phyloP scores from a whole-genome alignment of 2,329 filamentous ascomycete species.

The Fusarium pseudoanthophilum region DNA sequence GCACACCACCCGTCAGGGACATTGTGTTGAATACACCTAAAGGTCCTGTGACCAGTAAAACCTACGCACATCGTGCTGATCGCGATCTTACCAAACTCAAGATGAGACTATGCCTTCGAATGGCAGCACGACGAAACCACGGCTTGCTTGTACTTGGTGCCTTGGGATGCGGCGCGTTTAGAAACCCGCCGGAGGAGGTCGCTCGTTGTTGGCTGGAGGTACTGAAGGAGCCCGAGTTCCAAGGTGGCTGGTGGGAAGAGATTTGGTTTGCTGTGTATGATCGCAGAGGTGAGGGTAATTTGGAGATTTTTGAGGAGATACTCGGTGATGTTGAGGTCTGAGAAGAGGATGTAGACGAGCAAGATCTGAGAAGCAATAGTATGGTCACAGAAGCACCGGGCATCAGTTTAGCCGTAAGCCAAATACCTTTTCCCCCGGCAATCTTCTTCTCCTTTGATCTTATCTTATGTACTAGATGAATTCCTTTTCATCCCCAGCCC shows the following conservation, averaged over 20 bases:
- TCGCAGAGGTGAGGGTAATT: constrained; percentile 58
- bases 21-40: constrained; percentile 27
- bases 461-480: too few species aligned
- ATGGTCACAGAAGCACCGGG: not conserved
- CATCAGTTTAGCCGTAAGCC: not conserved
- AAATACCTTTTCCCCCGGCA: too few species aligned
- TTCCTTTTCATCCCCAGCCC: not conserved
- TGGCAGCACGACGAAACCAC: constrained; percentile 67
- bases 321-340: constrained; percentile 52
- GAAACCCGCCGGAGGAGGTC: constrained; percentile 71
- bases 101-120: constrained; percentile 69
- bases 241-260: constrained; percentile 70
- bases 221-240: constrained; percentile 68
- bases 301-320: constrained; percentile 58
- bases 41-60: constrained; percentile 43
- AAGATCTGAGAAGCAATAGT: not conserved
- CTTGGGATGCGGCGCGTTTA: constrained; percentile 74
- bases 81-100: constrained; percentile 69
- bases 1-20: constrained; percentile 50
- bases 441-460: too few species aligned
- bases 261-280: constrained; percentile 73
- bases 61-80: constrained; percentile 57
- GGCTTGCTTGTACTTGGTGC: constrained; percentile 73
- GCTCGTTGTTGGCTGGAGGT: constrained; percentile 71
- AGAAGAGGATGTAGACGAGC: not conserved